These are phyloP conservation scores for Syzygium aqueum DNA, from an alignment of 345 rosid species.

Conservation along the genomic window DNA sequence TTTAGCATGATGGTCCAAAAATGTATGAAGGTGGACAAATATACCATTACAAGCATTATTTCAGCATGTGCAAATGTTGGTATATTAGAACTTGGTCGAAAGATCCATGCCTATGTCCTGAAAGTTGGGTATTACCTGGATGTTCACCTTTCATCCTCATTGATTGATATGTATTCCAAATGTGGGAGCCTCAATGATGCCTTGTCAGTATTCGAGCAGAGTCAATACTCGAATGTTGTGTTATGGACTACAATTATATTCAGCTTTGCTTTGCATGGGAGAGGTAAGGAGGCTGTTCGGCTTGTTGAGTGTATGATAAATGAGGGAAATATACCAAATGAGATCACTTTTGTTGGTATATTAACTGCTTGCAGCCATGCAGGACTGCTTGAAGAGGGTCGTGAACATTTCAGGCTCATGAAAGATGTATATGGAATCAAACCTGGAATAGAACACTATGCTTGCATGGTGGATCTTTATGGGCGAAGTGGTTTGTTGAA, in stretches of 20 bases:
- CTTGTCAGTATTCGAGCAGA: constrained; percentile 18
- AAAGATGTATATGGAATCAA: constrained; percentile 25
- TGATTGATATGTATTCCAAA: constrained; percentile 45
- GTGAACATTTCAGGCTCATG: constrained; percentile 34
- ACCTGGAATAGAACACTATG: constrained; percentile 41
- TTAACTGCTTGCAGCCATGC: constrained; percentile 51
- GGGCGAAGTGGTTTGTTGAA: constrained; percentile 39
- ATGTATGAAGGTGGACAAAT: constrained; percentile 18
- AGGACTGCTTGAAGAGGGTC: constrained; percentile 37
- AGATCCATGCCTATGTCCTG: constrained; percentile 33
- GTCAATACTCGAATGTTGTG: constrained; percentile 16
- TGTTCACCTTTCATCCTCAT: constrained; percentile 32
- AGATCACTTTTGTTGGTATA: constrained; percentile 35
- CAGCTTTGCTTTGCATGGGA: constrained; percentile 37
- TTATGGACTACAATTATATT: constrained; percentile 47
- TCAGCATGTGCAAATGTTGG: constrained; percentile 35
- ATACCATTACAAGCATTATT: constrained; percentile 39
- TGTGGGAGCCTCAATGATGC: constrained; percentile 41
- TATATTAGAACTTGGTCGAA: constrained; percentile 22
- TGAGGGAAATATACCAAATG: constrained; percentile 32
- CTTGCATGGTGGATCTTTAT: constrained; percentile 50
- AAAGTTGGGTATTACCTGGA: constrained; percentile 38
- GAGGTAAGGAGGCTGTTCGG: constrained; percentile 26
- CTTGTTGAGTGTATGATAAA: constrained; percentile 21
- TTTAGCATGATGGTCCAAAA: constrained; percentile 26